A percentile compares a stretch with the other conserved stretches of the same genome.
Evolutionary conservation across 169 alveolate species (phyloP).

Genomic region (Plasmodium fragile): DNA sequence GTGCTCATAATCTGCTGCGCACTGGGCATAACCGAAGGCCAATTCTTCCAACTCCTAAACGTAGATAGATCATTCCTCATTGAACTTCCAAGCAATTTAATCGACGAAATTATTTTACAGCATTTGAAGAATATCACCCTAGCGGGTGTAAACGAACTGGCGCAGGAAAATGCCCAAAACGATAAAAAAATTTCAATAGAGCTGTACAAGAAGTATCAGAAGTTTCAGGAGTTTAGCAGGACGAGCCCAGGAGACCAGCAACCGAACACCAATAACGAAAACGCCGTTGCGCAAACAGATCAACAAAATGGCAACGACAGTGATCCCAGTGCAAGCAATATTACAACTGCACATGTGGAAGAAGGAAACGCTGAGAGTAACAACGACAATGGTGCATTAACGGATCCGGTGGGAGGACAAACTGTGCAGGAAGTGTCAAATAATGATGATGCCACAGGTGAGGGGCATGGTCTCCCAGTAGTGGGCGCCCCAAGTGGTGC

Average conservation of each 20-base stretch:
- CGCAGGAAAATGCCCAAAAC: conserved; percentile 29
- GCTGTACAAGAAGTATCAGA: conserved; percentile 48
- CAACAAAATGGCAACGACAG: not conserved
- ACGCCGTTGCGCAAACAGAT: not conserved
- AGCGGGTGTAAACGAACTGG: conserved; percentile 21
- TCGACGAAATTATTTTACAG: conserved; percentile 64
- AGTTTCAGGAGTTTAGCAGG: conserved; percentile 41
- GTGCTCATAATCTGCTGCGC: conserved; percentile 67
- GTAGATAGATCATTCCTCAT: conserved; percentile 71
- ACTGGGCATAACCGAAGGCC: conserved; percentile 63
- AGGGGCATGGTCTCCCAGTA: not conserved
- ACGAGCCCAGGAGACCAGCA: not conserved
- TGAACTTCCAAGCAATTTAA: conserved; percentile 55
- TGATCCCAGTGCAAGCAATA: not conserved
- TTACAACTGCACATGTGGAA: not conserved
- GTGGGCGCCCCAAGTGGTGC: not conserved
- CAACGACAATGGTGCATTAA: not conserved
- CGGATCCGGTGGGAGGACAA: not conserved
- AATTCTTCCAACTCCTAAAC: conserved; percentile 52
- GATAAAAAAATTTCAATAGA: conserved; percentile 42
- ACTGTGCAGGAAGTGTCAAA: not conserved
- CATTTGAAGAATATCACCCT: conserved; percentile 68
- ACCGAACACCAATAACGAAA: not conserved
- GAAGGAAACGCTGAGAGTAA: not conserved
- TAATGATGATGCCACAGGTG: not conserved